Percentiles rank a stretch among this genome's conserved stretches.
Evolutionary conservation across 2,329 filamentous ascomycete genomes (phyloP).

Genomic region (Sarocladium kiliense): DNA sequence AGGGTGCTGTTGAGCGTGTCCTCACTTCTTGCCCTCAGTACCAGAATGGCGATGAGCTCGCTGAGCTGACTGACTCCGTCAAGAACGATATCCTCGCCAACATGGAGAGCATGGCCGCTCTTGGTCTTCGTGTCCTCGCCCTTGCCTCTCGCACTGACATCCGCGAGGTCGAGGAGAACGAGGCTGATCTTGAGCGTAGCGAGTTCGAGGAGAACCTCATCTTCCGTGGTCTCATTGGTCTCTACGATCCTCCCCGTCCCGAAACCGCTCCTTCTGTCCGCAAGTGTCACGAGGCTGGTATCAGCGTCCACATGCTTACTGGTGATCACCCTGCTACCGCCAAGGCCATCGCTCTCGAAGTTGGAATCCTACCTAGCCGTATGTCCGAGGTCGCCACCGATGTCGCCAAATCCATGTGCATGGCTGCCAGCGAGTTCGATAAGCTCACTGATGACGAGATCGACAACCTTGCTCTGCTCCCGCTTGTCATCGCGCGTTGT

Average conservation of each 20-base stretch:
- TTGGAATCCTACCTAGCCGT: constrained; percentile 51
- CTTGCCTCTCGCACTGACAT: constrained; percentile 47
- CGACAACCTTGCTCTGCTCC: constrained; percentile 58
- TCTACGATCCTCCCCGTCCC: constrained; percentile 66
- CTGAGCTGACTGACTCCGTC: constrained; percentile 44
- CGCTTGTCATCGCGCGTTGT: constrained; percentile 64
- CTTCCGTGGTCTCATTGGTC: constrained; percentile 63
- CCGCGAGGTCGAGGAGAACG: constrained; percentile 30
- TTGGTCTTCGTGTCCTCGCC: constrained; percentile 63
- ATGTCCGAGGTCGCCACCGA: constrained; percentile 45
- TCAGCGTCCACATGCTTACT: constrained; percentile 64
- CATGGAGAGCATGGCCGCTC: constrained; percentile 57
- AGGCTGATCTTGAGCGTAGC: constrained; percentile 41
- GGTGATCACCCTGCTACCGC: constrained; percentile 62
- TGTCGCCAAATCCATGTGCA: constrained; percentile 53
- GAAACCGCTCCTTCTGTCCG: constrained; percentile 58
- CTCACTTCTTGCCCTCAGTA: constrained; percentile 43
- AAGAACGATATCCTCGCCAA: constrained; percentile 53
- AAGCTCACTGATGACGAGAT: constrained; percentile 58
- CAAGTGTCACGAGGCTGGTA: constrained; percentile 56
- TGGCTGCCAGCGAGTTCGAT: constrained; percentile 61
- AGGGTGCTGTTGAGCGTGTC: constrained; percentile 64
- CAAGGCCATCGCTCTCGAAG: constrained; percentile 55
- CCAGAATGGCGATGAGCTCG: constrained; percentile 23
- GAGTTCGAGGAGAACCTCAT: constrained; percentile 54